Evolutionary conservation across 805 yeast species (phyloP), one percentile per base, ranked within the genome.

Genomic region (Metschnikowia kofuensis): DNA sequence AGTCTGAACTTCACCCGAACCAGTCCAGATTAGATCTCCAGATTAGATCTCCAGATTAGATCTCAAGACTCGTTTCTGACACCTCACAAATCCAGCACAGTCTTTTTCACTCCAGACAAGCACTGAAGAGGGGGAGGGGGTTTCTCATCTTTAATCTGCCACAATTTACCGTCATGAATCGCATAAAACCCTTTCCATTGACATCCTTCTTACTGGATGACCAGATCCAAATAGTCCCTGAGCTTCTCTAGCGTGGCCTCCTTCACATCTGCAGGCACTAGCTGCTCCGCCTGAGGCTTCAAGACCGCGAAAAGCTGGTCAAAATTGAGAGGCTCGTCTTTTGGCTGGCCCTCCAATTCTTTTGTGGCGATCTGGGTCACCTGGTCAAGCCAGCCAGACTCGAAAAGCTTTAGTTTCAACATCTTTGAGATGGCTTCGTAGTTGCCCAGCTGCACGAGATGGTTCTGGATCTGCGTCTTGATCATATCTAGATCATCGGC

Each of bases 311-410:
- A 69, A 12, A 88, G 63, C 35, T 73, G 73, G 4, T 78, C 79
- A 52, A 84, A 84, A 54, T 74, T 83, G 11, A 79, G 73, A 14
- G 47, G 40, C 16, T 52, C 58, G 35, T 70, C 74, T 26, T 71
- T 70, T 4, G 46, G 44, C n/a, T 64, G 57, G 29, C 69, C 63
- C n/a, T 75, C 69, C 60, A 77, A 77, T 63, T 67, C 78, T 50
- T 52, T 60, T 42, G 65, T 65, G 3, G 95, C 86, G 38, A 85
- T 56, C 36, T 76, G 77, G 40, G 80, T 75, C 28, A 91, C 83
- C 47, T 84, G 76, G 57, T 89, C 96, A 51, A 80, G 82, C 97
- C 97, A 91, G 6, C 97, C 97, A 1, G 85, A 77, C 60, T 87
- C 86, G 45, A 82, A 77, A 10, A 91, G 75, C 59, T 79, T 80